phyloP scores from a whole-genome alignment of 148 eudicot species.

The Agrostemma githago region DNA sequence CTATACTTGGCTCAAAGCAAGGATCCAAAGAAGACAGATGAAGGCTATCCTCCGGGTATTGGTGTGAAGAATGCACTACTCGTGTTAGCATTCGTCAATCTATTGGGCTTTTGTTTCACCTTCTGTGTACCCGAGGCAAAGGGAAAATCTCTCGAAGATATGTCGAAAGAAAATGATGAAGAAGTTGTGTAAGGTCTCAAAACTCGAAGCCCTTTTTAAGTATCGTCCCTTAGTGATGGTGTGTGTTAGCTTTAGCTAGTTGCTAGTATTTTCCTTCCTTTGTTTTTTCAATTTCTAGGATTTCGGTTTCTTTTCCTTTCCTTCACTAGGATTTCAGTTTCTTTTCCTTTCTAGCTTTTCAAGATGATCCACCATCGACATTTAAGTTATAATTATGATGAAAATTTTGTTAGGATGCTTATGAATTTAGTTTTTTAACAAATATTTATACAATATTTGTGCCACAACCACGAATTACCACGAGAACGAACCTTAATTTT shows the following conservation, averaged over 20 bases:
- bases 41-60: slow-evolving; percentile 46
- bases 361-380: background rate
- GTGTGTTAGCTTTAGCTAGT: background rate
- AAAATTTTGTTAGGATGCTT: background rate
- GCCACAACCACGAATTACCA: no score
- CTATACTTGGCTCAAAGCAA: slow-evolving; percentile 46
- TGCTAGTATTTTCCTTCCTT: background rate
- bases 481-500: no score
- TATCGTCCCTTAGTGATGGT: background rate
- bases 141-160: slow-evolving; percentile 59
- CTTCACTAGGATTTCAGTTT: background rate
- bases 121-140: slow-evolving; percentile 60
- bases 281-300: background rate
- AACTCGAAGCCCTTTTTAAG: background rate
- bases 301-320: background rate
- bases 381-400: background rate
- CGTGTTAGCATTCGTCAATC: slow-evolving; percentile 36
- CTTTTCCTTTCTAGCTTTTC: background rate
- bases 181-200: slow-evolving; percentile 16
- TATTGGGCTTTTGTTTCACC: slow-evolving; percentile 40
- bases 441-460: no score
- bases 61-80: slow-evolving; percentile 49
- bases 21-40: slow-evolving; percentile 39
- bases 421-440: background rate
- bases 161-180: slow-evolving; percentile 43